phyloP scores from a whole-genome alignment of 1,284 basidiomycete species.

The Ustilago xerochloae region DNA sequence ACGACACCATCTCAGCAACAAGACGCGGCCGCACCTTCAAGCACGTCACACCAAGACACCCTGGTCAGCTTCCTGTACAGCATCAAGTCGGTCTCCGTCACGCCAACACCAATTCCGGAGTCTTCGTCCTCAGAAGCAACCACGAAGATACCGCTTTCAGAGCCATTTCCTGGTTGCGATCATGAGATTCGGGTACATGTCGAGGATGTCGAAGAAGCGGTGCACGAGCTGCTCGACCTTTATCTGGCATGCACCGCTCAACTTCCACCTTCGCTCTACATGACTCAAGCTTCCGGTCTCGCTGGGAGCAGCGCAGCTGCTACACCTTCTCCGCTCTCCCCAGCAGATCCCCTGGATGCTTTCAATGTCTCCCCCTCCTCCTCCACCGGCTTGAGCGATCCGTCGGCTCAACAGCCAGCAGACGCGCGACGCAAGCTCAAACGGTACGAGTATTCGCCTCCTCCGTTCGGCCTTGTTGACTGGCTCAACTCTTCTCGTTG shows the following conservation, averaged over 20 bases:
- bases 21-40: neutral
- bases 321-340: conserved; percentile 40
- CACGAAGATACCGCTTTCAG: conserved; percentile 21
- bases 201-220: conserved; percentile 52
- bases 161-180: conserved; percentile 24
- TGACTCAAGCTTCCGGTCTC: neutral
- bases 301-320: conserved; percentile 12
- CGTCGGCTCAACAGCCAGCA: neutral
- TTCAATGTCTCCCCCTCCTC: conserved; percentile 28
- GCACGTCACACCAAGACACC: neutral
- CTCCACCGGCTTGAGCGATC: conserved; percentile 15
- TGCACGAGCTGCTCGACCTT: conserved; percentile 53
- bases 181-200: conserved; percentile 8
- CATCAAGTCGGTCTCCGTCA: conserved; percentile 20
- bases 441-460: conserved; percentile 49
- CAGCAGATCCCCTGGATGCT: conserved; percentile 36
- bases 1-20: neutral
- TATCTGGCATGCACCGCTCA: conserved; percentile 27
- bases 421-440: conserved; percentile 19
- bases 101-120: neutral
- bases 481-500: conserved; percentile 41
- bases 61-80: conserved; percentile 7
- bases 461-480: conserved; percentile 44
- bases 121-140: neutral
- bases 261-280: conserved; percentile 39